These are phyloP conservation scores for Chlamydomonas eustigma DNA, from an alignment of 139 green algal genomes.

Conservation along the genomic window DNA sequence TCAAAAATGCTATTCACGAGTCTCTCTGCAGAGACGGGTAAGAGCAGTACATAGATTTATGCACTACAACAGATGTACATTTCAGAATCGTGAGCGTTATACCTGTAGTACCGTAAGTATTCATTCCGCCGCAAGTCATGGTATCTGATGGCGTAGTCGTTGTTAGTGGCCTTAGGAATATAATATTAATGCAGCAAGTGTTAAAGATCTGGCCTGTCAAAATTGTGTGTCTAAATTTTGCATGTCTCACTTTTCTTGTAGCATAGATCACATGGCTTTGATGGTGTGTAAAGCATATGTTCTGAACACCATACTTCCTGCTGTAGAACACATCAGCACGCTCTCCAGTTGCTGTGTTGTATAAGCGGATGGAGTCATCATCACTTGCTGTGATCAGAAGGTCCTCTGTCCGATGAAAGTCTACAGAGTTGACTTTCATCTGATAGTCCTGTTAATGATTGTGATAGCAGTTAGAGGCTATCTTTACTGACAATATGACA, in stretches of 20 bases:
- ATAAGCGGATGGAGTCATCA: slow-evolving; percentile 81
- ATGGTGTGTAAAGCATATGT: slow-evolving; percentile 79
- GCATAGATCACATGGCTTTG: slow-evolving; percentile 66
- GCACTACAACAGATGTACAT: no score
- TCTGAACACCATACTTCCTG: slow-evolving; percentile 77
- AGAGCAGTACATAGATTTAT: no score
- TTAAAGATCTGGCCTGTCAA: no score
- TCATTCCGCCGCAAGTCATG: slow-evolving; percentile 76
- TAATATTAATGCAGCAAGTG: no score
- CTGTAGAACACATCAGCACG: slow-evolving; percentile 42
- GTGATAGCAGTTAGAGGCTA: background rate
- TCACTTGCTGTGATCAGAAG: slow-evolving; percentile 76
- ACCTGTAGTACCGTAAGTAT: slow-evolving; percentile 81
- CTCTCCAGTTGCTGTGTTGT: slow-evolving; percentile 59
- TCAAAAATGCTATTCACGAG: no score
- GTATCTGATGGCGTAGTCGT: slow-evolving; percentile 74
- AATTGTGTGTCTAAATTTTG: no score
- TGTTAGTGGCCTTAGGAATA: slow-evolving; percentile 11
- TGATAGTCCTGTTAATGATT: slow-evolving; percentile 28
- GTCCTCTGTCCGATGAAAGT: slow-evolving; percentile 83
- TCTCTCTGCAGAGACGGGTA: no score
- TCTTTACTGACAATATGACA: background rate
- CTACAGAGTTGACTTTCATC: slow-evolving; percentile 76
- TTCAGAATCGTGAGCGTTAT: background rate
- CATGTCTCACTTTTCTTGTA: slow-evolving; percentile 65